Base-by-base conservation (phyloP, 1,284 basidiomycete genomes). In the Rhodotorula sp. region DNA sequence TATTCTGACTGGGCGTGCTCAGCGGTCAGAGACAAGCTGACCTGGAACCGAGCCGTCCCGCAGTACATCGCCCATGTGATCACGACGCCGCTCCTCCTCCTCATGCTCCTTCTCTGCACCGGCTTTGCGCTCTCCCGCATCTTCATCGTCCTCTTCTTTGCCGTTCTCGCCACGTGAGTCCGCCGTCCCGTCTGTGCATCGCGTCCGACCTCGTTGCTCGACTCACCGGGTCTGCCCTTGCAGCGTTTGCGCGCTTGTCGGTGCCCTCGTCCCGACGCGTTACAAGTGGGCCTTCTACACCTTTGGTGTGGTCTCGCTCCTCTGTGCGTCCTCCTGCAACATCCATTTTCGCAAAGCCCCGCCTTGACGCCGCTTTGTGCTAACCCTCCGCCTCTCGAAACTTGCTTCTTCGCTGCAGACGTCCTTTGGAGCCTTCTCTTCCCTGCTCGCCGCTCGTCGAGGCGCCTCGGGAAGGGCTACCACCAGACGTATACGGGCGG, bases 51-150 rank as follows among this genome's bases (percentile, higher is more conserved):
- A 4, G 27, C 49, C 42, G 19, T 34, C 23, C 10, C 52, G 25
- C 59, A 61, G 58, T 87, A 87, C 78, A 86, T 88, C 76, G 85
- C 85, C 74, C 87, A 85, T 85, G 76, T 73, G 61, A 77, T 88
- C 81, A 87, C 84, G 64, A 85, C 85, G 23, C 88, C 88, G 2
- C 79, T 86, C 16, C 77, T 88, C 13, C 81, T 89, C 12, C 82
- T 88, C 66, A 81, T 82, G 56, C 79, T 89, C 41, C 80, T 87
- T 34, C 81, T 88, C 69, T 81, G 84, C 53, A 86, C 86, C 48
- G 85, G 84, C n/a, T 80, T 88, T 61, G 83, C 86, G 23, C 81
- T 87, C 21, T 84, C 84, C 53, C 84, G 85, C 77, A 85, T 88
- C 75, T 82, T 88, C 79, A 78, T 83, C 41, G 81, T 84, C 34